These are phyloP conservation scores for Xylaria hypoxylon DNA, from an alignment of 2,329 filamentous ascomycete species.

Conservation along the genomic window DNA sequence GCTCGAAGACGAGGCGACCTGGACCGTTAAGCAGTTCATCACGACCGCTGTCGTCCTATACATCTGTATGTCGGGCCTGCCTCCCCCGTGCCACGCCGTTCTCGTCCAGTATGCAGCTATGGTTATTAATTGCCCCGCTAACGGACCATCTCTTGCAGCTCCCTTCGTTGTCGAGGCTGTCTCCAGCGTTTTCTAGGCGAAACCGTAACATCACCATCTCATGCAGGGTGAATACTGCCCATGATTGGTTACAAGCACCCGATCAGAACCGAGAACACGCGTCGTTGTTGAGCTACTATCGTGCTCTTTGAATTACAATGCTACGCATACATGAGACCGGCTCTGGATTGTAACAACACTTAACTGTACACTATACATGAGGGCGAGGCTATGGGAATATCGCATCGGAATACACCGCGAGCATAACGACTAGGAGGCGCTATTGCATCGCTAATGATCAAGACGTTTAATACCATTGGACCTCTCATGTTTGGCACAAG, in stretches of 20 bases:
- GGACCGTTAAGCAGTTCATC: constrained; percentile 75
- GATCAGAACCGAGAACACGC: constrained; percentile 1
- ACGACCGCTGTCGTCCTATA: constrained; percentile 77
- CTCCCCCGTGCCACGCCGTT: not conserved
- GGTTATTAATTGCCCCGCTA: constrained; percentile 23
- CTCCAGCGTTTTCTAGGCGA: constrained; percentile 53
- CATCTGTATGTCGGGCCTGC: constrained; percentile 70
- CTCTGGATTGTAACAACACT: constrained; percentile 30
- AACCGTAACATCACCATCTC: not conserved
- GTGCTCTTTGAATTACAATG: constrained; percentile 9
- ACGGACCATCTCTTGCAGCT: constrained; percentile 53
- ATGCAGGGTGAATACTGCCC: not conserved
- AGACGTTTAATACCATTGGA: constrained; percentile 19
- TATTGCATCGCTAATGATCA: constrained; percentile 4
- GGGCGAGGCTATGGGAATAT: constrained; percentile 20
- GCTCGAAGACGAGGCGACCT: constrained; percentile 74
- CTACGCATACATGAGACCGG: constrained; percentile 2
- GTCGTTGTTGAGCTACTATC: not conserved
- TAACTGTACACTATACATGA: constrained; percentile 30
- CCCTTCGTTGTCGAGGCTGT: constrained; percentile 69
- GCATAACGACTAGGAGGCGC: constrained; percentile 9
- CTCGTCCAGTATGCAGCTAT: not conserved
- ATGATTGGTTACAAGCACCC: not conserved
- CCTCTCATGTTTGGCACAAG: not conserved
- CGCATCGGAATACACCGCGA: not conserved